A percentile compares a stretch with the other conserved stretches of the same genome.
These are phyloP conservation scores for Tylopilus plumbeoviolaceoides DNA, from an alignment of 768 basidiomycete species.

Conservation along the genomic window DNA sequence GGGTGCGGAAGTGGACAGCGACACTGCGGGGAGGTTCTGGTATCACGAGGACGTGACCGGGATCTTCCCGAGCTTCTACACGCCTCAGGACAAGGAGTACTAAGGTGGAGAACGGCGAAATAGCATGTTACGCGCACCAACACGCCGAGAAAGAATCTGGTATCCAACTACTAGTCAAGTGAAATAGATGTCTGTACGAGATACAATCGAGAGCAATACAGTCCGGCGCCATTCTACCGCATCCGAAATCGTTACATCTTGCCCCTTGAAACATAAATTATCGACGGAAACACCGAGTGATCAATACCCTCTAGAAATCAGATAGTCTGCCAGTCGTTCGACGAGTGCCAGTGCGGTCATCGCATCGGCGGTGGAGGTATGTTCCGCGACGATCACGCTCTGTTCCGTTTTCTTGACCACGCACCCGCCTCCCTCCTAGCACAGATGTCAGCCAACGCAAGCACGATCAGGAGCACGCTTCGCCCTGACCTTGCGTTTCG, in stretches of 20 bases:
- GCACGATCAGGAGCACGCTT: background rate
- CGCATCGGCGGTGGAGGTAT: slow-evolving; percentile 6
- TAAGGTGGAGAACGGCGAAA: background rate
- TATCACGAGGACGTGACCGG: slow-evolving; percentile 55
- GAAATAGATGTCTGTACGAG: background rate
- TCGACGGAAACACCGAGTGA: background rate
- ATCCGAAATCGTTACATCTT: background rate
- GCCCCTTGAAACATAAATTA: background rate
- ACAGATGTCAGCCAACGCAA: background rate
- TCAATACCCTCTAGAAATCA: slow-evolving; percentile 23
- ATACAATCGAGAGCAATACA: background rate
- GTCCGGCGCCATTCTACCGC: no score
- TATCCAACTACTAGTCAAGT: background rate
- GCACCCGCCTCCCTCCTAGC: slow-evolving; percentile 19
- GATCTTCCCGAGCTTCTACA: slow-evolving; percentile 52
- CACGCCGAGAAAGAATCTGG: background rate
- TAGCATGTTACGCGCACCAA: background rate
- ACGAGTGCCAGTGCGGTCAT: slow-evolving; percentile 15
- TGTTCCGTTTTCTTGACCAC: slow-evolving; percentile 26
- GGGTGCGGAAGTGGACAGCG: slow-evolving; percentile 3
- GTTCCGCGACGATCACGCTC: slow-evolving; percentile 25
- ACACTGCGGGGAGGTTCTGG: slow-evolving; percentile 39
- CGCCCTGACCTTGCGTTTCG: slow-evolving; percentile 15
- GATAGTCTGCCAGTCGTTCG: slow-evolving; percentile 20
- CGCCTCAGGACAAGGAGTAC: slow-evolving; percentile 17